Evolutionary conservation across 1,284 basidiomycete species (phyloP).

Genomic region (Malassezia brasiliensis): DNA sequence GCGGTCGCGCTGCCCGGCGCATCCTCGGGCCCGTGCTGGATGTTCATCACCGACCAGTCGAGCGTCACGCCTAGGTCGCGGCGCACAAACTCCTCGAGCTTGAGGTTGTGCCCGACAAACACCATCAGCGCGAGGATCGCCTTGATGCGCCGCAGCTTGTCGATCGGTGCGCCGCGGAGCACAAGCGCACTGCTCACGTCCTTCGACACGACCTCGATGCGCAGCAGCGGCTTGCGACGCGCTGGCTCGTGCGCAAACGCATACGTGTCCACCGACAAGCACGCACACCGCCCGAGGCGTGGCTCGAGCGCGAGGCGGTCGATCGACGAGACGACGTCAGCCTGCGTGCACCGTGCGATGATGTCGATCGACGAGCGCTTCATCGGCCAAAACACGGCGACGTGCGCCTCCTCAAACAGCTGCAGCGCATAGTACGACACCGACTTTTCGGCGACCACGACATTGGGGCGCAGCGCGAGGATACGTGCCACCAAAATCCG

Average conservation of each 20-base stretch:
- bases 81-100: constrained; percentile 87
- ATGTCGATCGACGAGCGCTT: constrained; percentile 78
- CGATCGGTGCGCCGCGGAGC: constrained; percentile 74
- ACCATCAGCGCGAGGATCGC: constrained; percentile 81
- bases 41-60: constrained; percentile 16
- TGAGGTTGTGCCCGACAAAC: constrained; percentile 78
- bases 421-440: constrained; percentile 87
- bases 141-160: constrained; percentile 73
- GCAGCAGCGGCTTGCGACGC: constrained; percentile 85
- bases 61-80: constrained; percentile 60
- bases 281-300: constrained; percentile 76
- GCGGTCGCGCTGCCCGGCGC: constrained; percentile 63
- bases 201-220: constrained; percentile 74
- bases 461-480: constrained; percentile 76
- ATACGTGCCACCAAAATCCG: constrained; percentile 80
- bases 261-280: constrained; percentile 82
- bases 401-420: constrained; percentile 72
- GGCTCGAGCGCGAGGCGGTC: constrained; percentile 86
- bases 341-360: constrained; percentile 85
- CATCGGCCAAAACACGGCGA: constrained; percentile 81
- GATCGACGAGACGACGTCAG: constrained; percentile 88
- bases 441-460: constrained; percentile 82
- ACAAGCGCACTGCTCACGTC: constrained; percentile 91
- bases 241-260: constrained; percentile 58
- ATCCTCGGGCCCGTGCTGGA: constrained; percentile 50